These are phyloP conservation scores for Trichoderma arundinaceum DNA, from an alignment of 2,329 filamentous ascomycete genomes.

Conservation along the genomic window DNA sequence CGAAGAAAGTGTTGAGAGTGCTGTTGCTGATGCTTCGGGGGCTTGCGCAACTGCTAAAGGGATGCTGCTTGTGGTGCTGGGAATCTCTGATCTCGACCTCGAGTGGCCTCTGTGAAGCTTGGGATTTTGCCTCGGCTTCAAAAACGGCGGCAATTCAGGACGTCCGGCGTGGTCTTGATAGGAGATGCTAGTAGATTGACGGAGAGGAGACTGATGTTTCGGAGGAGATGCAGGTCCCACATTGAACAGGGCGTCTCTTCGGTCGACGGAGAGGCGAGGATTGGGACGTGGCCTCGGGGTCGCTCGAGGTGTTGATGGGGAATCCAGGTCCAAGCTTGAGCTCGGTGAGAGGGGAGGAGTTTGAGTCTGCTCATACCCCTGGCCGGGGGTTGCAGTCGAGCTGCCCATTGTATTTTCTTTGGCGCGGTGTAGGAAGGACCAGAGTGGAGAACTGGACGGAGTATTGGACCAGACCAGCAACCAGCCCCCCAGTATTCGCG, in stretches of 20 bases:
- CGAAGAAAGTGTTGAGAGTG: not conserved
- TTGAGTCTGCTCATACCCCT: conserved; percentile 30
- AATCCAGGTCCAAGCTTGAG: conserved; percentile 30
- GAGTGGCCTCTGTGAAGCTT: conserved; percentile 26
- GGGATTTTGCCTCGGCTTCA: conserved; percentile 29
- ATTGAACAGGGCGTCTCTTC: conserved; percentile 37
- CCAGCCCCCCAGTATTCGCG: conserved; percentile 25
- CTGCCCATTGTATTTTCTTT: conserved; percentile 29
- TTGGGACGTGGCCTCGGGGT: conserved; percentile 34
- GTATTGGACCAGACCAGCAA: conserved; percentile 30
- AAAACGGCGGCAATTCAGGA: conserved; percentile 17
- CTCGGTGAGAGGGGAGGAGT: conserved; percentile 27
- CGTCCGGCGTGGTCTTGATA: conserved; percentile 34
- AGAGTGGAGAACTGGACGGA: conserved; percentile 27
- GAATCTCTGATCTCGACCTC: conserved; percentile 27
- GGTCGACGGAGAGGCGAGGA: conserved; percentile 35
- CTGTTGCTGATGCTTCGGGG: not conserved
- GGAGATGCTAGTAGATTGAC: conserved; percentile 42
- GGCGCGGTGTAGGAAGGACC: conserved; percentile 26
- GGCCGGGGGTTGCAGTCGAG: conserved; percentile 30
- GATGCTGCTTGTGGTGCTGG: conserved; percentile 15
- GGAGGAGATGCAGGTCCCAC: conserved; percentile 40
- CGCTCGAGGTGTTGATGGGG: conserved; percentile 28
- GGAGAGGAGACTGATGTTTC: conserved; percentile 42
- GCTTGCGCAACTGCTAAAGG: conserved; percentile 14